Evolutionary conservation across 805 yeast species (phyloP).

Genomic region (Brettanomyces custersianus): DNA sequence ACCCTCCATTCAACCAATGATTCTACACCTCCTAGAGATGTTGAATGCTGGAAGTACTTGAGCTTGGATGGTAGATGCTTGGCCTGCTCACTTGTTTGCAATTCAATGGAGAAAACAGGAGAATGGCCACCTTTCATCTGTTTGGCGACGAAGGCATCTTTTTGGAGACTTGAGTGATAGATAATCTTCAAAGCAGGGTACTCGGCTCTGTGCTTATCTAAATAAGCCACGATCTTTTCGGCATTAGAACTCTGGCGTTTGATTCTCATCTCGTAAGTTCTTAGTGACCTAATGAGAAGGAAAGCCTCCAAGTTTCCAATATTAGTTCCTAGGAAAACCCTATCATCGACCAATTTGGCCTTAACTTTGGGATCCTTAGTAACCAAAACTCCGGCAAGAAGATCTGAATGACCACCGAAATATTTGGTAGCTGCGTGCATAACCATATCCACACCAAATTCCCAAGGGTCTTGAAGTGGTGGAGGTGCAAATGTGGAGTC

Average conservation of each 20-base stretch:
- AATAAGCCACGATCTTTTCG: constrained; percentile 47
- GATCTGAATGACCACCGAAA: constrained; percentile 93
- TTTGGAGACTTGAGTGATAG: constrained; percentile 71
- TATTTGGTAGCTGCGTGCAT: constrained; percentile 91
- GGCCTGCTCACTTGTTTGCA: constrained; percentile 46
- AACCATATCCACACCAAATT: constrained; percentile 79
- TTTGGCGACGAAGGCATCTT: constrained; percentile 51
- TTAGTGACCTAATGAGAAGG: constrained; percentile 65
- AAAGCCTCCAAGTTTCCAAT: constrained; percentile 72
- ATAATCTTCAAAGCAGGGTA: constrained; percentile 44
- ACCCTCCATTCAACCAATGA: constrained; percentile 89
- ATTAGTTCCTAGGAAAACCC: constrained; percentile 69
- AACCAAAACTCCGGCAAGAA: constrained; percentile 72
- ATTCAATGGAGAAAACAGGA: constrained; percentile 68
- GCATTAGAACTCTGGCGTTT: constrained; percentile 57
- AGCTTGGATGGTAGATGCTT: constrained; percentile 53
- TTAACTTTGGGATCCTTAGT: constrained; percentile 47
- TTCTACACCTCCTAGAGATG: constrained; percentile 90
- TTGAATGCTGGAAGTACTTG: constrained; percentile 77
- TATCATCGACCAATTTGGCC: constrained; percentile 44
- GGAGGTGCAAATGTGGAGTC: constrained; percentile 96
- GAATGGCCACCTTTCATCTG: constrained; percentile 60
- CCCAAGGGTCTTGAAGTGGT: constrained; percentile 74
- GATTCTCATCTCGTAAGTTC: constrained; percentile 73
- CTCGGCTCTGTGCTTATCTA: constrained; percentile 39